Evolutionary conservation across 2,329 filamentous ascomycete species (phyloP).

Genomic region (Botrytis fabae): DNA sequence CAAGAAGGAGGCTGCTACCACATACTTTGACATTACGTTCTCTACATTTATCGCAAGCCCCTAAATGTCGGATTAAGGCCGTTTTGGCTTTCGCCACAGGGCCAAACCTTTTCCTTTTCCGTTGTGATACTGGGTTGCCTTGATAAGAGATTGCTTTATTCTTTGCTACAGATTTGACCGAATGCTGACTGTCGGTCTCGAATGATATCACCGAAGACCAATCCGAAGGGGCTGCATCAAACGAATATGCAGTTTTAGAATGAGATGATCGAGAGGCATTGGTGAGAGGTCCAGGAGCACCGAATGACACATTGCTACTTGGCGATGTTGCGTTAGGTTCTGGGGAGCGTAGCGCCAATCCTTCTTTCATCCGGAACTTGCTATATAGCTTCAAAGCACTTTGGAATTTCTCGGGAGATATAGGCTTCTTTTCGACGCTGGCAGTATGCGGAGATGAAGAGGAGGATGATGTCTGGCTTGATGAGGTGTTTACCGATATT

Average conservation of each 20-base stretch:
- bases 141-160: slow-evolving; percentile 31
- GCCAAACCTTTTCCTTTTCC: slow-evolving; percentile 30
- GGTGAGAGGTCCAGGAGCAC: slow-evolving; percentile 25
- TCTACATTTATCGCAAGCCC: slow-evolving; percentile 33
- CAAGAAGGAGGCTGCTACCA: slow-evolving; percentile 19
- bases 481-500: slow-evolving; percentile 21
- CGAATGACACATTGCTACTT: slow-evolving; percentile 25
- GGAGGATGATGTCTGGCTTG: slow-evolving; percentile 22
- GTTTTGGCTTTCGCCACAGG: slow-evolving; percentile 35
- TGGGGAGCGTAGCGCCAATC: slow-evolving; percentile 27
- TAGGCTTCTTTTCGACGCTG: slow-evolving; percentile 24
- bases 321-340: slow-evolving; percentile 25
- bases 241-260: slow-evolving; percentile 26
- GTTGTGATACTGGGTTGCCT: slow-evolving; percentile 33
- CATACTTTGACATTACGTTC: slow-evolving; percentile 29
- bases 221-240: slow-evolving; percentile 29
- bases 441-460: background rate
- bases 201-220: slow-evolving; percentile 38
- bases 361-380: slow-evolving; percentile 30
- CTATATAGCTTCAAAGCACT: slow-evolving; percentile 34
- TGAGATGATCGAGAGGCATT: slow-evolving; percentile 33
- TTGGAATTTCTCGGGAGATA: slow-evolving; percentile 31
- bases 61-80: slow-evolving; percentile 37
- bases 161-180: slow-evolving; percentile 17
- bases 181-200: slow-evolving; percentile 29